phyloP scores from a whole-genome alignment of 495 filamentous ascomycete genomes.

The Echria macrotheca region DNA sequence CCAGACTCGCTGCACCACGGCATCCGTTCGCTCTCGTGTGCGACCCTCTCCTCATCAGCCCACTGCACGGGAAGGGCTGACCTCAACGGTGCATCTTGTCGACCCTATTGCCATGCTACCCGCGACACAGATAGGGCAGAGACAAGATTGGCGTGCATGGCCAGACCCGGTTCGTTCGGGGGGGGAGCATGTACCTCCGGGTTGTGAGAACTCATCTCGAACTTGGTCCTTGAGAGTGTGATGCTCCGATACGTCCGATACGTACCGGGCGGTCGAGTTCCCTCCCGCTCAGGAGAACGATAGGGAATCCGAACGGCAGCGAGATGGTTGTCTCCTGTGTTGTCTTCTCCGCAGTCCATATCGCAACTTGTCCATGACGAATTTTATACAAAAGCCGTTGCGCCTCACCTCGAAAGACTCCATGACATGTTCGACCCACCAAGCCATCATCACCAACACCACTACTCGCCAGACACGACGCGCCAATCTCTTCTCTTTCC shows the following conservation, averaged over 20 bases:
- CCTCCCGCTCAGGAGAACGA: conserved; percentile 9
- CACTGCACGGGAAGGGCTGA: conserved; percentile 18
- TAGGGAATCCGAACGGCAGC: too few species aligned
- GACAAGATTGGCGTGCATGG: too few species aligned
- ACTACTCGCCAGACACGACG: neutral
- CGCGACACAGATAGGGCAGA: neutral
- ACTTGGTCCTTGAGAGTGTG: too few species aligned
- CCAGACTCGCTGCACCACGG: conserved; percentile 7
- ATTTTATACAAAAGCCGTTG: conserved; percentile 30
- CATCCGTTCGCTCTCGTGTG: conserved; percentile 11
- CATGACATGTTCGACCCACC: conserved; percentile 11
- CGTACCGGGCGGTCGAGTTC: conserved; percentile 6
- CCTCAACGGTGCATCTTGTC: neutral
- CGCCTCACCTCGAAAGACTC: conserved; percentile 13
- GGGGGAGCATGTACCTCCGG: neutral
- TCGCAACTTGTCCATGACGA: conserved; percentile 13
- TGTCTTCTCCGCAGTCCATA: conserved; percentile 13
- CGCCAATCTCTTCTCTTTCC: conserved; percentile 28
- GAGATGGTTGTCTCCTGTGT: too few species aligned
- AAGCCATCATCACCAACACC: conserved; percentile 23
- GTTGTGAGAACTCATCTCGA: neutral
- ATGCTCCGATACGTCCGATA: neutral
- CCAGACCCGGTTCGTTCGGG: neutral
- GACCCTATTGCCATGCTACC: neutral
- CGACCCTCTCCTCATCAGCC: conserved; percentile 17